Evolutionary conservation across 1,284 basidiomycete genomes (phyloP), one percentile per base, ranked within the genome.

Genomic region (Pyrrhoderma lamaoense): DNA sequence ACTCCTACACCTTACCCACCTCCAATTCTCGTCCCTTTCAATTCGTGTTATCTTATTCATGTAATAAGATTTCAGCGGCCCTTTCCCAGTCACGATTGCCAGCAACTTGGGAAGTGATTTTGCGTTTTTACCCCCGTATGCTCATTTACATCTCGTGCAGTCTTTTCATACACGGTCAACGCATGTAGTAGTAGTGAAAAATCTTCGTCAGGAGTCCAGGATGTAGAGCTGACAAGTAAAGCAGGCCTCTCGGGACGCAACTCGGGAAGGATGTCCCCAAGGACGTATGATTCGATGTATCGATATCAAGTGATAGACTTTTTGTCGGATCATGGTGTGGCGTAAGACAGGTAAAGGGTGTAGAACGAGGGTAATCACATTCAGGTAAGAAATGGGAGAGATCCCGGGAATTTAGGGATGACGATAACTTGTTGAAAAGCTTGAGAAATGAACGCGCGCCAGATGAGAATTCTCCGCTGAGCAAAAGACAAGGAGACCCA

Each of bases 151-250:
- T 65, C 63, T 27, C 62, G 57, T 11, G 84, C 92, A 52, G 70
- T 73, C 36, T 62, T 57, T 59, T 96, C 85, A 64, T 94, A 96
- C 22, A 71, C 47, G 5, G 63, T 62, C 38, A 97, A 69, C 7
- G 91, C 90, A 13, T 77, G 72, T 13, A 96, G 67, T 3, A 99
- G 76, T 40, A 96, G 77, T 2, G 76, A 71, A 58, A 99, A 98
- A 65, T 99, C 93, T 67, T 99, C 96, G 63, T 99, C 96, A 5
- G 90, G 83, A 0, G 96, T 99, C 95, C 96, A 99, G 8, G 89
- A 93, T 0, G 96, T 99, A 59, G 91, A 92, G 22, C 89, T 92
- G 18, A 99, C 84, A 18, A 98, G 61, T 2, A 99, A 70, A 0
- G 91, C 93, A 1, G 93, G 91, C 54, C 94, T 75, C 58, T 90